phyloP scores from a whole-genome alignment of 2,329 filamentous ascomycete species.

The Pezicula carpinea region DNA sequence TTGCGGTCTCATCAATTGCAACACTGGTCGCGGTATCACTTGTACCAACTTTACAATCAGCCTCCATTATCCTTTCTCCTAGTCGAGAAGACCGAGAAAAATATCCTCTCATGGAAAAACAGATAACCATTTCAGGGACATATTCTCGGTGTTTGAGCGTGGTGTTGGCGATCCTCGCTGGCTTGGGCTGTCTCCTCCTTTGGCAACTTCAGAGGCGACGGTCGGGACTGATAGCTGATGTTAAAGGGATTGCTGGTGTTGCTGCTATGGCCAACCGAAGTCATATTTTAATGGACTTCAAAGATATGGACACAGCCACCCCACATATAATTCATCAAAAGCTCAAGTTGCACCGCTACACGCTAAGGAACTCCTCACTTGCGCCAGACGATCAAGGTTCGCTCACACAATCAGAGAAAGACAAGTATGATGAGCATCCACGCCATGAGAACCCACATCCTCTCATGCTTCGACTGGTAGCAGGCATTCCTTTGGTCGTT shows the following conservation, averaged over 20 bases:
- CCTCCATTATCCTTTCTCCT: constrained; percentile 54
- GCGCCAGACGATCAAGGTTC: constrained; percentile 56
- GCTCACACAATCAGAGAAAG: constrained; percentile 34
- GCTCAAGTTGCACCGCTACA: constrained; percentile 62
- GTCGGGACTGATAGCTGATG: constrained; percentile 63
- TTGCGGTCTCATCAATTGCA: constrained; percentile 60
- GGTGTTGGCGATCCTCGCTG: constrained; percentile 52
- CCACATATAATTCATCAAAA: constrained; percentile 63
- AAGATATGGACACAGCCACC: constrained; percentile 63
- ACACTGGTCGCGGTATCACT: constrained; percentile 63
- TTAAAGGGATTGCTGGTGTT: constrained; percentile 68
- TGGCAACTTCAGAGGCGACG: constrained; percentile 57
- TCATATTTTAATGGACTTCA: constrained; percentile 71
- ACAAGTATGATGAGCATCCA: constrained; percentile 44
- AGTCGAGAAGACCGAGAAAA: constrained; percentile 39
- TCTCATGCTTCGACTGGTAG: constrained; percentile 58
- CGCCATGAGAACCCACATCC: constrained; percentile 61
- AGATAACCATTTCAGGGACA: constrained; percentile 48
- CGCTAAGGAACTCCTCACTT: constrained; percentile 65
- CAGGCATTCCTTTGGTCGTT: constrained; percentile 56
- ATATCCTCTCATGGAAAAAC: constrained; percentile 42
- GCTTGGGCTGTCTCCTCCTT: constrained; percentile 53
- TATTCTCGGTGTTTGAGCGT: constrained; percentile 60
- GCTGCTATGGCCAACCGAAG: constrained; percentile 71
- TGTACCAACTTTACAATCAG: constrained; percentile 64